Evolutionary conservation across 805 yeast species (phyloP), one percentile per base, ranked within the genome.

Genomic region (Cyberlindnera suaveolens): DNA sequence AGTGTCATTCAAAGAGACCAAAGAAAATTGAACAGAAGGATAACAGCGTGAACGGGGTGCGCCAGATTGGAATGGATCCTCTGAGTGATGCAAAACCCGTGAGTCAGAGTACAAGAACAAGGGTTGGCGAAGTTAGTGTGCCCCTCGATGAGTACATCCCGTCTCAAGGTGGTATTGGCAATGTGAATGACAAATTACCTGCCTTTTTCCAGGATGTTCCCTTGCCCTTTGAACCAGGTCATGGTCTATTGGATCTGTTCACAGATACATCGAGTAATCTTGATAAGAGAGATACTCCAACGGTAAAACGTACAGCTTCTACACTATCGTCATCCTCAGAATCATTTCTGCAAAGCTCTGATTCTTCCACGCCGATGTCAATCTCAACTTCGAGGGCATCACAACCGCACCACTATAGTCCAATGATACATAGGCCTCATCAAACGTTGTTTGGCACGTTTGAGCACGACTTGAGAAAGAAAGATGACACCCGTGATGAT

Each of bases 211-310:
- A 57, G 26, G 68, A 64, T 39, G 62, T 62, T 13, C 63, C 64
- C 7, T 36, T 60, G 11, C 65, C 64, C 5, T 64, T 62, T 46
- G 65, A 62, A 34, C 54, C 64, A 1, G 59, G 64, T 6, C 63
- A 58, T 43, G 75, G 75, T 1, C 54, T 69, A 16, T 46, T 71
- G 36, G 76, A 71, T 47, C 56, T 67, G 43, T 66, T 70, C 36
- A 19, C 49, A 8, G 45, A 46, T 9, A 31, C 34, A 3, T 14
- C 13, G 8, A 23, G 19, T n/a, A 16, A 23, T 13, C 9, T 18
- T n/a, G 27, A 23, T 23, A 23, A 23, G 27, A 23, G 27, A 23
- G 27, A 23, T 17, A 18, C 30, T 29, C 16, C 32, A 18, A 4
- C 32, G 13, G 41, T 39, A 14, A 41, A 36, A 16, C 38, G 38